Percentiles rank a stretch among this genome's conserved stretches.
phyloP scores from a whole-genome alignment of 2,329 filamentous ascomycete species.

The Trichoderma simmonsii region DNA sequence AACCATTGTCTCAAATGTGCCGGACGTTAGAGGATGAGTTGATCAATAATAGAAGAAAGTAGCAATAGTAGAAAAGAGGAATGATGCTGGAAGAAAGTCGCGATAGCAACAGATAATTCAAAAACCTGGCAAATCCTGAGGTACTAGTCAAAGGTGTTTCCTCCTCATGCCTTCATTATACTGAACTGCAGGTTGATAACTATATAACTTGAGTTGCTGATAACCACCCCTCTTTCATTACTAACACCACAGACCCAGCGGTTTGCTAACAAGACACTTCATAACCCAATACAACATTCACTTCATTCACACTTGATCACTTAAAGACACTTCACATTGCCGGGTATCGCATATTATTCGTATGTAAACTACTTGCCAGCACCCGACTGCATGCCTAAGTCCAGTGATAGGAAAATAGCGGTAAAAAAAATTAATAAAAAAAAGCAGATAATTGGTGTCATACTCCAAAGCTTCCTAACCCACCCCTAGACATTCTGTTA shows the following conservation, averaged over 20 bases:
- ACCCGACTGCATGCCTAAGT: not conserved
- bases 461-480: not conserved
- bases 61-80: too few relatives aligned
- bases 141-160: too few relatives aligned
- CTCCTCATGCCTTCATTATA: too few relatives aligned
- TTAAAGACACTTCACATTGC: not conserved
- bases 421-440: not conserved
- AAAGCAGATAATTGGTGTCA: not conserved
- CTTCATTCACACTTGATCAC: not conserved
- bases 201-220: not conserved
- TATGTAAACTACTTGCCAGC: slow-evolving; percentile 5
- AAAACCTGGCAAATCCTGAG: too few relatives aligned
- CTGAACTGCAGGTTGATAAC: not conserved
- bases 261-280: not conserved
- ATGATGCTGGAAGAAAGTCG: too few relatives aligned
- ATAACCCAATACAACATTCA: not conserved
- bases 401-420: not conserved
- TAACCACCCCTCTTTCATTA: not conserved
- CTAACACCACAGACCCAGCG: not conserved
- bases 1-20: too few relatives aligned
- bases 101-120: too few relatives aligned
- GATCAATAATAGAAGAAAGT: too few relatives aligned
- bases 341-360: slow-evolving; percentile 15
- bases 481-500: not conserved
- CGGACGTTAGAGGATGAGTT: too few relatives aligned